Evolutionary conservation across 2,329 filamentous ascomycete genomes (phyloP), one percentile per base, ranked within the genome.

Genomic region (Colletotrichum chrysophilum): DNA sequence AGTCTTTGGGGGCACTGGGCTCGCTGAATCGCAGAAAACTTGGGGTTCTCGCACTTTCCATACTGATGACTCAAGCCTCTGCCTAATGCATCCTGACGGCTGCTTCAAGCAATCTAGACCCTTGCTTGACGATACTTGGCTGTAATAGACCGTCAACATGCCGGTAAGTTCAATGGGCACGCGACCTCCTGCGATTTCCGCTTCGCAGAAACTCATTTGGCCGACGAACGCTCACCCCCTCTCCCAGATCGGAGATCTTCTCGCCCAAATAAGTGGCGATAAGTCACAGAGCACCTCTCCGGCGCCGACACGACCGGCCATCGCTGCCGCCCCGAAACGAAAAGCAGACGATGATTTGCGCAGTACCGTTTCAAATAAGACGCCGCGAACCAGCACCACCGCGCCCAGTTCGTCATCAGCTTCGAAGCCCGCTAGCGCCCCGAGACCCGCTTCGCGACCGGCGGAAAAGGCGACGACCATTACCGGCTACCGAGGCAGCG

Each of bases 211-310:
- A 5, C 43, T 34, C 38, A 28, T 72, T 32, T 62, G 7, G 55
- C 75, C 72, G 34, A 77, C 48, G 24, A 67, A 68, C 12, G 55
- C 55, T 18, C 18, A 12, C 56, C 62, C 24, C 26, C 18, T 62
- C 8, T 24, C 14, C 24, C 67, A 78, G 79, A 91, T 92, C 79
- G 84, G 87, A 76, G 89, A 91, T 77, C 85, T 92, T n/a, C 86
- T 92, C 38, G 91, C 91, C 78, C 89, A 91, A 81, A 93, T 93
- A 78, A 90, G 87, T 78, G 91, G 91, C 80, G 87, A 88, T 77
- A 87, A 88, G 81, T 83, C 87, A 79, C 81, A 70, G 26, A 74
- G 74, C 65, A 77, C 85, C 32, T 81, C 85, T 12, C 79, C 87
- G 16, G 79, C 81, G 60, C 79, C 80, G 66, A 74, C 85, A 58